These are phyloP conservation scores for Fusarium tricinctum DNA, from an alignment of 2,329 filamentous ascomycete species.

Conservation along the genomic window DNA sequence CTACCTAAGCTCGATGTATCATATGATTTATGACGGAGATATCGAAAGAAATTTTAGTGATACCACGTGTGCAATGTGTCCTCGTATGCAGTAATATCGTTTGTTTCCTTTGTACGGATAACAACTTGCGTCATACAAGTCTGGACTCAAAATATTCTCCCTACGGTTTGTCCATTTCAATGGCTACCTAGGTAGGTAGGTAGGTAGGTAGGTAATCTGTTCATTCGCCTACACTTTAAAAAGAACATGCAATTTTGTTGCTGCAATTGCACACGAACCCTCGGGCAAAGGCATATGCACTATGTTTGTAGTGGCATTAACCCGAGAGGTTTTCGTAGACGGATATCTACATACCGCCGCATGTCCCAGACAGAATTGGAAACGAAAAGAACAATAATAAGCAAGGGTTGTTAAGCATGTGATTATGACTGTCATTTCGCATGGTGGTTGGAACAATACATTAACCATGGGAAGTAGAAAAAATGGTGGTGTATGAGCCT, in stretches of 20 bases:
- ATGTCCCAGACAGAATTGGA: slow-evolving; percentile 17
- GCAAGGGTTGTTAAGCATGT: slow-evolving; percentile 34
- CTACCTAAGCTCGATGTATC: background rate
- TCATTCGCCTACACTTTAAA: background rate
- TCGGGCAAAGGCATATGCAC: slow-evolving; percentile 12
- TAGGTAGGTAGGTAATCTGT: too few species aligned
- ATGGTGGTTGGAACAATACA: background rate
- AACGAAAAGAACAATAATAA: slow-evolving; percentile 15
- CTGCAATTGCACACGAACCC: background rate
- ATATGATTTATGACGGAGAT: background rate
- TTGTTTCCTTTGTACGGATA: background rate
- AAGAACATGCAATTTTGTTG: background rate
- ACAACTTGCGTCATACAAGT: background rate
- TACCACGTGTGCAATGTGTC: background rate
- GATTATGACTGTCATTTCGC: slow-evolving; percentile 25
- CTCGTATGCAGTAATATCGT: background rate
- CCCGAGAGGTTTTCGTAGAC: slow-evolving; percentile 16
- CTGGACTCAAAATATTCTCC: background rate
- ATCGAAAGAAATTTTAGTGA: background rate
- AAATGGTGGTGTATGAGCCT: slow-evolving; percentile 38
- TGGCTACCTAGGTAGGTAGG: too few species aligned
- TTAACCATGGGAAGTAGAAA: background rate
- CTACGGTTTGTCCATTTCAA: background rate
- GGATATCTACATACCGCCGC: slow-evolving; percentile 45
- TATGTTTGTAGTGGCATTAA: slow-evolving; percentile 28